Base-by-base conservation (phyloP, 2,329 filamentous ascomycete genomes). In the Colletotrichum higginsianum region DNA sequence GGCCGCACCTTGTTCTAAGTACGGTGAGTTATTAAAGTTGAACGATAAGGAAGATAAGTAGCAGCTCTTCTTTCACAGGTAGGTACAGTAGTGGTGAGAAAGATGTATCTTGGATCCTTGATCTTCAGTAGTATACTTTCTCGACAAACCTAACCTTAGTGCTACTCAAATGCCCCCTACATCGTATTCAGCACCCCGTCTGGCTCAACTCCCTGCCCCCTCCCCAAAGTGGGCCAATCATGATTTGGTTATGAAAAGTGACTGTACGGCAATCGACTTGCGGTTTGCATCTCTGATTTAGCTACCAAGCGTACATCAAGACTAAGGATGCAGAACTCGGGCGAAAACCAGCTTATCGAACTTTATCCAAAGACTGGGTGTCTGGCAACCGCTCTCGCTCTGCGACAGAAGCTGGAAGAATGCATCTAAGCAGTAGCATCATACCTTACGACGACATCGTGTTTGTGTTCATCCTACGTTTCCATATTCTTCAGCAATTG, bases 1-100 rank as follows among this genome's bases (percentile, higher is more conserved):
- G 70, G 66, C 70, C 70, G 57, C 70, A 72, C 61, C 61, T 72
- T 72, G 66, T 70, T 71, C 53, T 49, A 5, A 23, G 18, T 30
- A 23, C 23, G 50, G 61, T 66, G 50, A 67, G 63, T 38, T 38
- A 11, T 38, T 38, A 38, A 8, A 38, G 46, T 57, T 50, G 7
- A 18, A 16, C n/a, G 26, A 58, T 67, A 42, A 60, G 23, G 23
- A 56, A 49, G 44, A 49, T 58, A 71, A 71, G 68, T 30, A 11
- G 50, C 35, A 38, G 35, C 35, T 38, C 35, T 38, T 30, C 26
- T 30, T 30, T 11, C 30, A 35, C 30, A 11, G 35, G 35, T 38
- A 38, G 35, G 35, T 38, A 38, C 30, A 35, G 30, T 35, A 9
- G 30, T 9, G 30, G 30, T 6, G 3, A 8, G 7, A 44, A 21